Conservation (phyloP, 2,329 filamentous ascomycete species). For the Thielaviopsis punctulata region DNA sequence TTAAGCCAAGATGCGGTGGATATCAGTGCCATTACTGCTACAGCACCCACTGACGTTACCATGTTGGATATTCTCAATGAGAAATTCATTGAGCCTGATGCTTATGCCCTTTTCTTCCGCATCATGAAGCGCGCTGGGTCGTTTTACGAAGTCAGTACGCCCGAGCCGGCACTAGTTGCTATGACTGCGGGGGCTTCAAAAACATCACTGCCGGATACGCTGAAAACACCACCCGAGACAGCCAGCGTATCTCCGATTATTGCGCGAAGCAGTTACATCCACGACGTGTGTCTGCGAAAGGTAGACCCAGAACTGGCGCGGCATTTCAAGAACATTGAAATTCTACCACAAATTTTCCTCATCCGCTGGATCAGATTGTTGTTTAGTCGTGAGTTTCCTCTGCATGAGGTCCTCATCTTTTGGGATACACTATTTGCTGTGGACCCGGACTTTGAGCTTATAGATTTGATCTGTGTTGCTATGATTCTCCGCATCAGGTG, state of each 20-base stretch:
- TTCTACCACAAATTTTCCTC: constrained; percentile 90
- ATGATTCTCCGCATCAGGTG: constrained; percentile 88
- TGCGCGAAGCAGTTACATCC: constrained; percentile 68
- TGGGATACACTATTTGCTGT: constrained; percentile 89
- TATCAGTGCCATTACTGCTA: constrained; percentile 14
- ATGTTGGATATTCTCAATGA: constrained; percentile 54
- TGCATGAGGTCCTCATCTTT: constrained; percentile 63
- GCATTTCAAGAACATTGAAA: constrained; percentile 68
- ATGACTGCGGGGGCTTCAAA: not conserved
- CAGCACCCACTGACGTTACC: constrained; percentile 14
- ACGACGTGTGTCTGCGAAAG: constrained; percentile 60
- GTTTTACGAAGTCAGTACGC: constrained; percentile 60
- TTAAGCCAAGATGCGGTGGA: constrained; percentile 56
- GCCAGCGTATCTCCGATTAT: constrained; percentile 52
- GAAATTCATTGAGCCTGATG: constrained; percentile 71
- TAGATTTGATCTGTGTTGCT: constrained; percentile 81
- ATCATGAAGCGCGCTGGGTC: constrained; percentile 76
- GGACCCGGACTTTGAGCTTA: constrained; percentile 60
- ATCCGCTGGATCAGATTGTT: constrained; percentile 91
- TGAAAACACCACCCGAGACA: not conserved
- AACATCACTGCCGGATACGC: not conserved
- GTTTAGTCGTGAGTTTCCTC: constrained; percentile 85
- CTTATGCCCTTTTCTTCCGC: constrained; percentile 68
- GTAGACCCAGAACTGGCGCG: constrained; percentile 68
- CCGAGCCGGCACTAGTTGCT: not conserved